Conservation (phyloP, 306 rosid species). For the Nissolia schottii region DNA sequence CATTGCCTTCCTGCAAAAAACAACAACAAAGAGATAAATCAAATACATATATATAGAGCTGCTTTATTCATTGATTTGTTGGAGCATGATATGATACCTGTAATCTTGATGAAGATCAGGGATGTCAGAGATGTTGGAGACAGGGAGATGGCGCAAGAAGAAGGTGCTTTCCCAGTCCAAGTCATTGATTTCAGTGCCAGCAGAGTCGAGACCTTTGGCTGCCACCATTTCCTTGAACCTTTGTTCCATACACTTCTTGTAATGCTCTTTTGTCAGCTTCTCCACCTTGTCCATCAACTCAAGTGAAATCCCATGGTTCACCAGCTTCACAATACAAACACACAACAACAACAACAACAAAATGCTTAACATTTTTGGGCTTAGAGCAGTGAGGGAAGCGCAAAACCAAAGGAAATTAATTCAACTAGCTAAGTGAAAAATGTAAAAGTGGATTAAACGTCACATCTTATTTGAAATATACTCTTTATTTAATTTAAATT, state of each 20-base stretch:
- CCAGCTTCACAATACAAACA: slow-evolving; percentile 36
- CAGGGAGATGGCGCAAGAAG: slow-evolving; percentile 77
- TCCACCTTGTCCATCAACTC: slow-evolving; percentile 75
- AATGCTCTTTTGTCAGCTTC: slow-evolving; percentile 73
- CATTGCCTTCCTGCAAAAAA: slow-evolving; percentile 57
- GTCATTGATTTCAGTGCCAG: slow-evolving; percentile 54
- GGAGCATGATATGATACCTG: slow-evolving; percentile 40
- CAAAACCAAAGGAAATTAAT: too few relatives aligned
- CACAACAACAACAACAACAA: too few relatives aligned
- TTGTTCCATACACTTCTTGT: slow-evolving; percentile 64
- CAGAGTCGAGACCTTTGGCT: slow-evolving; percentile 46
- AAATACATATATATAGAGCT: not conserved
- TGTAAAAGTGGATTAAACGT: too few relatives aligned
- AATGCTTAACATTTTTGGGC: too few relatives aligned
- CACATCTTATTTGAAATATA: too few relatives aligned
- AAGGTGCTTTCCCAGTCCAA: slow-evolving; percentile 88
- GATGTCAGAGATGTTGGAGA: slow-evolving; percentile 59
- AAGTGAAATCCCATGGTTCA: slow-evolving; percentile 71
- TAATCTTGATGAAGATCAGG: slow-evolving; percentile 55
- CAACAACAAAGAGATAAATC: not conserved
- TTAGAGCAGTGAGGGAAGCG: too few relatives aligned
- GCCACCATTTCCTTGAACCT: slow-evolving; percentile 73
- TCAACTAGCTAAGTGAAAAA: too few relatives aligned
- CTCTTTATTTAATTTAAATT: too few relatives aligned
- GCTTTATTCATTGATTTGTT: too few relatives aligned